phyloP scores from a whole-genome alignment of 2,329 filamentous ascomycete species.

The Scedosporium aurantiacum region DNA sequence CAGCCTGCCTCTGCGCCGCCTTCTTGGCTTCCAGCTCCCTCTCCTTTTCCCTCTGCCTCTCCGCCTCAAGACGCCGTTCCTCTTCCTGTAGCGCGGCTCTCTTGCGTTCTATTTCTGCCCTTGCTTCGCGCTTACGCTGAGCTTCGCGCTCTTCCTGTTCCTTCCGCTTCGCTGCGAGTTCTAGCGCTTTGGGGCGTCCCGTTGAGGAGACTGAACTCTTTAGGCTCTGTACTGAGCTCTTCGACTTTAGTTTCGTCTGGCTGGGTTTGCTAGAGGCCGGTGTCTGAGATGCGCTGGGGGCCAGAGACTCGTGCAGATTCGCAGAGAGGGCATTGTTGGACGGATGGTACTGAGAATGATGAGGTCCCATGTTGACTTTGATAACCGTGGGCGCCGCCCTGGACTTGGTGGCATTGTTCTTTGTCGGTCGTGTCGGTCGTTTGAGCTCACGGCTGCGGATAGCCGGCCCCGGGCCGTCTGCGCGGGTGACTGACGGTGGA shows the following conservation, averaged over 20 bases:
- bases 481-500: constrained; percentile 36
- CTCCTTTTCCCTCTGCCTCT: constrained; percentile 50
- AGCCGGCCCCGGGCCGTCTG: constrained; percentile 34
- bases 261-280: constrained; percentile 54
- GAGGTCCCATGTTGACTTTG: constrained; percentile 49
- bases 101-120: constrained; percentile 71
- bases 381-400: constrained; percentile 62
- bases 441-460: constrained; percentile 43
- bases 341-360: constrained; percentile 44
- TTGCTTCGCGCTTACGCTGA: constrained; percentile 69
- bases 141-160: constrained; percentile 75
- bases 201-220: constrained; percentile 54
- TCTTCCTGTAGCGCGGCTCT: constrained; percentile 56
- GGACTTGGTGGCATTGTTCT: constrained; percentile 44
- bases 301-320: constrained; percentile 44
- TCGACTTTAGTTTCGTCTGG: constrained; percentile 51
- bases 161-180: constrained; percentile 69
- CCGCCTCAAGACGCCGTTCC: constrained; percentile 50
- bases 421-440: constrained; percentile 50
- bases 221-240: constrained; percentile 45
- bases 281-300: constrained; percentile 23
- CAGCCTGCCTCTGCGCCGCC: constrained; percentile 50
- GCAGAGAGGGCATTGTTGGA: constrained; percentile 47
- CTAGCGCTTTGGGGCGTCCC: constrained; percentile 59
- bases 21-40: constrained; percentile 57